phyloP scores from a whole-genome alignment of 805 yeast species.

The Wickerhamomyces bisporus region DNA sequence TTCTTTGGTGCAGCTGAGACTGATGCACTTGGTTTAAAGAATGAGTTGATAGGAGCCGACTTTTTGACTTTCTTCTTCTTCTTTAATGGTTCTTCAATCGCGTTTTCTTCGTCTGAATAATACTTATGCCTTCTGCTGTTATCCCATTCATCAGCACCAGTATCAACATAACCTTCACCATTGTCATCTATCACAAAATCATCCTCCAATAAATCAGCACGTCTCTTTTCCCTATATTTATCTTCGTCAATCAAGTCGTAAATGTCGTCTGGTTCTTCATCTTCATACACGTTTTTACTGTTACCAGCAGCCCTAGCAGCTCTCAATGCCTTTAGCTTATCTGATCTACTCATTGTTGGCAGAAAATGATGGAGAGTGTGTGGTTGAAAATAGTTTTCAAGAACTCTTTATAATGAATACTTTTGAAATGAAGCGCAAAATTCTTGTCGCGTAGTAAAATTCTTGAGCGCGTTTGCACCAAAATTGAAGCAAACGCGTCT shows the following conservation, averaged over 20 bases:
- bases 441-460: too few species aligned
- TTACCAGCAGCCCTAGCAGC: slow-evolving; percentile 56
- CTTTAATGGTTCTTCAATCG: slow-evolving; percentile 12
- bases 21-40: slow-evolving; percentile 39
- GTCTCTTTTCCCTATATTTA: slow-evolving; percentile 67
- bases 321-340: slow-evolving; percentile 55
- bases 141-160: slow-evolving; percentile 90
- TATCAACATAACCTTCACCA: slow-evolving; percentile 91
- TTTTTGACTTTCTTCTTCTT: slow-evolving; percentile 14
- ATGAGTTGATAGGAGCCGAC: slow-evolving; percentile 19
- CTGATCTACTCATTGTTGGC: slow-evolving; percentile 31
- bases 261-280: slow-evolving; percentile 50
- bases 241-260: slow-evolving; percentile 88
- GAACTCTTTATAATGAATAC: too few species aligned
- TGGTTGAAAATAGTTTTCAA: too few species aligned
- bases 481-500: too few species aligned
- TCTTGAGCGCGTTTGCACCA: too few species aligned
- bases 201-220: slow-evolving; percentile 77
- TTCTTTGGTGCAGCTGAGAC: slow-evolving; percentile 26
- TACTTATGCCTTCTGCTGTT: slow-evolving; percentile 38
- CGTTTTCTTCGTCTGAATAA: slow-evolving; percentile 50
- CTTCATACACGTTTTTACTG: slow-evolving; percentile 34
- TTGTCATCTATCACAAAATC: slow-evolving; percentile 94
- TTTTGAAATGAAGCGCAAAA: too few species aligned
- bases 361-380: too few species aligned